Percentiles rank a stretch among this genome's conserved stretches.
These are phyloP conservation scores for Suillus fuscotomentosus DNA, from an alignment of 768 basidiomycete genomes.

Conservation along the genomic window DNA sequence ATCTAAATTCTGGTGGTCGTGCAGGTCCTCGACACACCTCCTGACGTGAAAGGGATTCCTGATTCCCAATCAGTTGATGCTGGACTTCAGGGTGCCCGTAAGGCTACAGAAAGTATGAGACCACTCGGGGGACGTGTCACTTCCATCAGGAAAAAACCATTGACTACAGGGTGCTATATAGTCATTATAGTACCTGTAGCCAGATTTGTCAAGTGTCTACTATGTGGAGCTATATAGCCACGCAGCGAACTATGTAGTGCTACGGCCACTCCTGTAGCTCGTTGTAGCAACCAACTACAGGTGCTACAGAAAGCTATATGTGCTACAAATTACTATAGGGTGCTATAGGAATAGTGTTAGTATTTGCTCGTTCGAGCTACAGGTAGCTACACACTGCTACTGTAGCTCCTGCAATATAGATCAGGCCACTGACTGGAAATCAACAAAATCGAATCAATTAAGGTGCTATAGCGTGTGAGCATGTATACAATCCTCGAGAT, in stretches of 20 bases:
- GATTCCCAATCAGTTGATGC: background rate
- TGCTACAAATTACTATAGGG: background rate
- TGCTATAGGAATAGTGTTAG: too few species aligned
- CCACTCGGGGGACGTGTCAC: background rate
- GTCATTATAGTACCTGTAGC: background rate
- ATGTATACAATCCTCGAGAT: background rate
- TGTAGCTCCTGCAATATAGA: background rate
- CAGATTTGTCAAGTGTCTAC: background rate
- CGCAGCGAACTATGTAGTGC: background rate
- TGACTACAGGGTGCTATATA: background rate
- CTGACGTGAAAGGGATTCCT: background rate
- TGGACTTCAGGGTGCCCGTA: background rate
- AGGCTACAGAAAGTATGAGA: background rate
- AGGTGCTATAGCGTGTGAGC: background rate
- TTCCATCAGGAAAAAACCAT: background rate
- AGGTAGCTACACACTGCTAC: background rate
- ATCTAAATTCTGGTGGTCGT: background rate
- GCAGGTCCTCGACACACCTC: background rate
- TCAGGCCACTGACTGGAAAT: background rate
- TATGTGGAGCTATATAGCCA: background rate
- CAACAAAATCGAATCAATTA: background rate
- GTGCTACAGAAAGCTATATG: background rate
- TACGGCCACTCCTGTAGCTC: background rate
- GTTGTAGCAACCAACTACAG: background rate
- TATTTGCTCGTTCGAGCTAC: background rate